These are phyloP conservation scores for Nicotiana attenuata DNA, from an alignment of 257 asterid species.

Conservation along the genomic window DNA sequence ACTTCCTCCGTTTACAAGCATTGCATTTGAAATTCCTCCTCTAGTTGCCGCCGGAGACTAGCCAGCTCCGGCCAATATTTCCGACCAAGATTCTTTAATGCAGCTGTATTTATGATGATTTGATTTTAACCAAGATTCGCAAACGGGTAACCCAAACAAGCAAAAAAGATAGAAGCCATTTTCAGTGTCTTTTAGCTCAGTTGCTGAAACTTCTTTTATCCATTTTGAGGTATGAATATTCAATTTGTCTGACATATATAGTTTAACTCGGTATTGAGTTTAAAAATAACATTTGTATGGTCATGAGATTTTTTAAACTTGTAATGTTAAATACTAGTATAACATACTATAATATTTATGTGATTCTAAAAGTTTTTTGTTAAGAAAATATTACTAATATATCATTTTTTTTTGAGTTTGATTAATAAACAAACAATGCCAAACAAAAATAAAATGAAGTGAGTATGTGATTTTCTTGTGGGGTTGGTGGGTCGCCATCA, in stretches of 20 bases:
- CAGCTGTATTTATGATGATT: background rate
- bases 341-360: too few relatives aligned
- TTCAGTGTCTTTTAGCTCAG: background rate
- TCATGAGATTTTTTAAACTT: too few relatives aligned
- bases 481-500: conserved; percentile 36
- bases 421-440: too few relatives aligned
- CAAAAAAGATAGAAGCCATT: background rate
- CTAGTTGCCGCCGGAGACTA: conserved; percentile 10
- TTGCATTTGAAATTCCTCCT: background rate
- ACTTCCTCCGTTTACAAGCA: conserved; percentile 8
- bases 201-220: background rate
- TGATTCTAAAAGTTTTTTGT: too few relatives aligned
- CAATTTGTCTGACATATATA: too few relatives aligned
- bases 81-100: background rate
- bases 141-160: background rate
- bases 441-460: background rate
- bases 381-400: too few relatives aligned
- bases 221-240: background rate
- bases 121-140: background rate
- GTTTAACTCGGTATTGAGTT: too few relatives aligned
- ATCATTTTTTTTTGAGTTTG: too few relatives aligned
- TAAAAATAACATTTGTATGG: too few relatives aligned
- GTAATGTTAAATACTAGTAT: too few relatives aligned
- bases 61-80: conserved; percentile 25
- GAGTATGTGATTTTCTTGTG: background rate